Conservation (phyloP, 345 rosid species). For the Xanthoceras sorbifolium region DNA sequence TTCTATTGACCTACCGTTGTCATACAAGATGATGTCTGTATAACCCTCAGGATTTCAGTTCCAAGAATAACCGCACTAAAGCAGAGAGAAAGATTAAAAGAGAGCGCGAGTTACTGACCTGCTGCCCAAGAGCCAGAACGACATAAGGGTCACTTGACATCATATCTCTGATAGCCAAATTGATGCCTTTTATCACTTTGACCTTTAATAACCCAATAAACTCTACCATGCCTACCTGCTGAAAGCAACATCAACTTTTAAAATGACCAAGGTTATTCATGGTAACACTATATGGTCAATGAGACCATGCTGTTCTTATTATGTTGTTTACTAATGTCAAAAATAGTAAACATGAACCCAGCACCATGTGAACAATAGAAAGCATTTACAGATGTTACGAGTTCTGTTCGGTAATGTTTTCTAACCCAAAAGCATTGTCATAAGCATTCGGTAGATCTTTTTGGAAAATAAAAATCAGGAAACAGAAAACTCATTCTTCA, state of each 20-base stretch:
- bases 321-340: too few species aligned
- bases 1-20: not conserved
- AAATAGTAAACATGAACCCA: too few species aligned
- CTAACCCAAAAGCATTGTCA: not conserved
- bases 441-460: not conserved
- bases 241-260: conserved; percentile 18
- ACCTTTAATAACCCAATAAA: conserved; percentile 86
- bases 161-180: conserved; percentile 90
- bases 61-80: not conserved
- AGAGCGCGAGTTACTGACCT: conserved; percentile 49
- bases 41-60: not conserved
- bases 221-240: conserved; percentile 85
- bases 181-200: conserved; percentile 66
- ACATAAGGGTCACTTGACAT: conserved; percentile 96
- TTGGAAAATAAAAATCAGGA: not conserved
- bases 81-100: not conserved
- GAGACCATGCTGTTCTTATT: not conserved
- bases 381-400: too few species aligned
- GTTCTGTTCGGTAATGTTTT: not conserved
- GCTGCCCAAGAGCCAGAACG: conserved; percentile 72
- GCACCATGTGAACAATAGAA: too few species aligned
- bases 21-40: not conserved
- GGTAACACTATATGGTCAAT: not conserved
- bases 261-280: conserved; percentile 15
- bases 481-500: not conserved